Evolutionary conservation across 129 eudicot species (phyloP), one percentile per base, ranked within the genome.

Genomic region (Centrapalus pauciflorus): DNA sequence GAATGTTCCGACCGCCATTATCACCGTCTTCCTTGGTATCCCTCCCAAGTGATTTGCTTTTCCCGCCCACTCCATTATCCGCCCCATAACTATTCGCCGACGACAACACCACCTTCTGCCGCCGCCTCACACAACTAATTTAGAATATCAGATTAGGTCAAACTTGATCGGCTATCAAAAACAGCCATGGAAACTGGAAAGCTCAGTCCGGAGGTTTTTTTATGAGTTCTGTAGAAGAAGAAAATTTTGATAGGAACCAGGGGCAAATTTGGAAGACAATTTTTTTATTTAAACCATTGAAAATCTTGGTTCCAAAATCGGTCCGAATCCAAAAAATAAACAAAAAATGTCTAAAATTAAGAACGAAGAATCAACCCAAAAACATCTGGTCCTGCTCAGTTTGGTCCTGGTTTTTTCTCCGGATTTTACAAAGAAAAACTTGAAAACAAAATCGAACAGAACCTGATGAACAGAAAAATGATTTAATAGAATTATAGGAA

Each of bases 61-160:
- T 16, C 80, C 89, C 55, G 98, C 96, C 95, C 96, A 92, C 66
- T 85, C 85, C 98, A 88, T 92, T 62, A 35, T 80, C 74, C 84
- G 66, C 11, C 29, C 57, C 77, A 73, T 72, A 35, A 14, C 38
- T 28, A 2, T 17, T 12, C 8, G 40, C 41, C 21, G 63, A 29
- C 35, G 23, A 29, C 63, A 30, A 40, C 62, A 28, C 62, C 63
- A 54, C 60, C 10, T 26, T 8, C 41, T 3, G 34, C 61, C 62
- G 34, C 62, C 40, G 38, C 40, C 13, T 56, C 63, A 29, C 38
- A 14, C 63, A 3, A 56, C 23, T 13, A 30, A 30, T 57, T 10
- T 16, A 10, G 41, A 9, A 32, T 7, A 30, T 28, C 6, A 57
- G 5, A 34, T 57, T 30, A 57, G 64, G 27, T 10, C 4, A 30